Evolutionary conservation across 805 yeast species (phyloP).

Genomic region (Spathaspora passalidarum): DNA sequence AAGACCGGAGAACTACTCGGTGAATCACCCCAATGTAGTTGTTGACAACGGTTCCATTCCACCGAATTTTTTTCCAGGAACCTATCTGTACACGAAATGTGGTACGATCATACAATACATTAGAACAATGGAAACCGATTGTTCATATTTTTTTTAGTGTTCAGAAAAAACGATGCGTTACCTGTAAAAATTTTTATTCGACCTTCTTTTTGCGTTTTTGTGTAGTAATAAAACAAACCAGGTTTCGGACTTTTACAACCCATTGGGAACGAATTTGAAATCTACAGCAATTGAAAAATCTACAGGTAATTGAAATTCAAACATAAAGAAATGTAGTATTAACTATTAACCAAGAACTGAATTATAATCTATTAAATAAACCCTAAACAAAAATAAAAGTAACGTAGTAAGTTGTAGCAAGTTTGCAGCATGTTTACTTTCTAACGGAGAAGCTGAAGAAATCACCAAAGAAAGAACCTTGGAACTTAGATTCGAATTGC

Average conservation of each 20-base stretch:
- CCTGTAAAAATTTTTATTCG: neutral
- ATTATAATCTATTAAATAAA: neutral
- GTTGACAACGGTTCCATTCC: neutral
- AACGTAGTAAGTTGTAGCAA: neutral
- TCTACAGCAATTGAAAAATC: too few species aligned
- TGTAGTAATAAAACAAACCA: neutral
- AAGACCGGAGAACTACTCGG: too few species aligned
- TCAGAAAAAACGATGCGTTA: too few species aligned
- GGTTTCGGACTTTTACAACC: conserved; percentile 3
- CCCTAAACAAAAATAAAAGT: neutral
- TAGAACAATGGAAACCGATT: neutral
- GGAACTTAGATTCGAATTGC: conserved; percentile 38
- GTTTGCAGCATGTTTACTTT: conserved; percentile 4
- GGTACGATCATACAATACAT: neutral
- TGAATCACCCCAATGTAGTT: too few species aligned
- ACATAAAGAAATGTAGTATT: neutral
- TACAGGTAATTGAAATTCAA: neutral
- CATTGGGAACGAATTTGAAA: neutral
- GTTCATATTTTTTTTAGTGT: neutral
- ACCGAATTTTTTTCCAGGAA: neutral
- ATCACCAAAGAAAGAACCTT: conserved; percentile 40
- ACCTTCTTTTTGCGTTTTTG: neutral
- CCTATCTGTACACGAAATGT: neutral
- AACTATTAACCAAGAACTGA: neutral
- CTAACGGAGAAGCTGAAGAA: conserved; percentile 34